These are phyloP conservation scores for Trypanosoma platydactyli DNA, from an alignment of 208 protist species.

Conservation along the genomic window DNA sequence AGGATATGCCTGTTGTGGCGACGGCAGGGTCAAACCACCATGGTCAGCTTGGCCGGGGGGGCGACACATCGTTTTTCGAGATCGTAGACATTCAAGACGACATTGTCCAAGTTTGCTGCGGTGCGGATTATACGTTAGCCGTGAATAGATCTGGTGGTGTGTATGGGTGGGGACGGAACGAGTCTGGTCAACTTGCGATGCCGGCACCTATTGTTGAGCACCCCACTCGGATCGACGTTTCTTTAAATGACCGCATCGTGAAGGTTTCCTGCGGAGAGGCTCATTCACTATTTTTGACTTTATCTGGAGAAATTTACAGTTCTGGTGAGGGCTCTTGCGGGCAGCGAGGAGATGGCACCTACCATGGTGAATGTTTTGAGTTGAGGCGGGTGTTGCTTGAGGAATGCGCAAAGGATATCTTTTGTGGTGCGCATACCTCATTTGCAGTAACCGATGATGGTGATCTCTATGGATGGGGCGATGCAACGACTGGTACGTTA, in stretches of 20 bases:
- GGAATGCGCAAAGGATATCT: conserved; percentile 20
- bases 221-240: conserved; percentile 10
- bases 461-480: conserved; percentile 27
- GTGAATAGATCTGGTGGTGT: conserved; percentile 18
- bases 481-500: conserved; percentile 26
- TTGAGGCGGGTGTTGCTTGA: conserved; percentile 13
- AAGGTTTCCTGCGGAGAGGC: conserved; percentile 24
- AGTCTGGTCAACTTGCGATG: conserved; percentile 22
- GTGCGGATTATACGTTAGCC: conserved; percentile 19
- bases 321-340: conserved; percentile 30
- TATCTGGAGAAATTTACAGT: conserved; percentile 24
- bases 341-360: conserved; percentile 25
- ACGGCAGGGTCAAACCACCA: conserved; percentile 21
- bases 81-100: conserved; percentile 21
- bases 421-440: conserved; percentile 30
- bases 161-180: conserved; percentile 24
- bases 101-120: conserved; percentile 25
- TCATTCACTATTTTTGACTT: conserved; percentile 25
- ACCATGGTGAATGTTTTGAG: conserved; percentile 18
- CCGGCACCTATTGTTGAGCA: conserved; percentile 4
- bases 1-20: conserved; percentile 22
- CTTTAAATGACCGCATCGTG: conserved; percentile 9
- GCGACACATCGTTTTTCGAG: conserved; percentile 21
- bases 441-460: conserved; percentile 24
- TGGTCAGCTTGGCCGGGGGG: conserved; percentile 21